Percentiles rank a stretch among this genome's conserved stretches.
These are phyloP conservation scores for Bipolaris sorokiniana DNA, from an alignment of 2,329 filamentous ascomycete genomes.

Conservation along the genomic window DNA sequence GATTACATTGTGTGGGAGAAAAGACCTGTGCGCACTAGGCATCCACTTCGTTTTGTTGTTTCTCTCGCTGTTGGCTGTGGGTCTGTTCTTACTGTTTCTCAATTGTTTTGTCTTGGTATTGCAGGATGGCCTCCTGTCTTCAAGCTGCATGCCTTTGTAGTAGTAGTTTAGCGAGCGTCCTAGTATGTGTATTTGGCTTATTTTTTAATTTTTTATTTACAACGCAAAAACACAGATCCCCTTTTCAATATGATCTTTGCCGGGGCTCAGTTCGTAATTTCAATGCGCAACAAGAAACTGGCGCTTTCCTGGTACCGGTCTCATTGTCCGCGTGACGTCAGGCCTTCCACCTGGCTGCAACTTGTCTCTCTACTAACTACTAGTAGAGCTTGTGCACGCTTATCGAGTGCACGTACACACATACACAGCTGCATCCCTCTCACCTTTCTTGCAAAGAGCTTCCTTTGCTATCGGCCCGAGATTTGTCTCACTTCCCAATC, in stretches of 20 bases:
- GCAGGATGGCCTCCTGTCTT: too few species aligned
- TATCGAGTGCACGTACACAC: background rate
- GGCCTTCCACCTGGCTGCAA: background rate
- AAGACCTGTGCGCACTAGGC: background rate
- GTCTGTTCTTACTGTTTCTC: background rate
- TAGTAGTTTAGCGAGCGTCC: background rate
- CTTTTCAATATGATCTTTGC: too few species aligned
- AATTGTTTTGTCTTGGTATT: background rate
- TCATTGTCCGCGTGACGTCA: background rate
- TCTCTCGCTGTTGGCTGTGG: background rate
- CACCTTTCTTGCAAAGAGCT: background rate
- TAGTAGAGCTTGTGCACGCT: background rate
- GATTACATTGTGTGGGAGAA: background rate
- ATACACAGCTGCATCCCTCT: background rate
- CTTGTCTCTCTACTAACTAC: background rate
- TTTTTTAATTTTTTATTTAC: too few species aligned
- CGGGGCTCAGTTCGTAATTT: too few species aligned
- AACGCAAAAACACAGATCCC: too few species aligned
- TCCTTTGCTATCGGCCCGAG: background rate
- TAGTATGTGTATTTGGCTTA: background rate
- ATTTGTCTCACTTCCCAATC: background rate
- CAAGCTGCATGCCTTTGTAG: background rate
- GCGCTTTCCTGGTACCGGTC: background rate
- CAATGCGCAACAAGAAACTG: too few species aligned
- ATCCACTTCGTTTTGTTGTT: too few species aligned